A percentile compares a stretch with the other conserved stretches of the same genome.
Conservation (phyloP, 2,329 filamentous ascomycete genomes). For the Paecilomyces variotii region DNA sequence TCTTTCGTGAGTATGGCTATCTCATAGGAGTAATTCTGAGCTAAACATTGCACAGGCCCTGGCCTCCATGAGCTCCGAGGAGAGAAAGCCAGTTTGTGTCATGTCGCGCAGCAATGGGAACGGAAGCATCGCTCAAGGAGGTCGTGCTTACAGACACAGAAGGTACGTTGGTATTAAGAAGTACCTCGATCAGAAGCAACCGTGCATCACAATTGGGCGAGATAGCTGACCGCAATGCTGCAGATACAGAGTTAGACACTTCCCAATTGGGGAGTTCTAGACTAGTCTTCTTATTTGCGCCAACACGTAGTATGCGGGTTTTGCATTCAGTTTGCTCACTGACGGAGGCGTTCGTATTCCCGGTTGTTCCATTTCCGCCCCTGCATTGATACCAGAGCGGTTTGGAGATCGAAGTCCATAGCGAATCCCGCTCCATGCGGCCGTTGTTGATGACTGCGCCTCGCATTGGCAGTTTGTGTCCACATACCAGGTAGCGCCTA, state of each 20-base stretch:
- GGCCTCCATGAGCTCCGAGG: slow-evolving; percentile 77
- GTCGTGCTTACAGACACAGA: slow-evolving; percentile 22
- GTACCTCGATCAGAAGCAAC: neutral
- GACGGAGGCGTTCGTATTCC: neutral
- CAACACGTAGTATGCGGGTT: neutral
- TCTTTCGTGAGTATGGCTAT: slow-evolving; percentile 47
- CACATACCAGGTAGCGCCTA: neutral
- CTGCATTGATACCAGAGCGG: neutral
- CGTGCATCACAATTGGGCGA: neutral
- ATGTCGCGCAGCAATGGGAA: slow-evolving; percentile 69
- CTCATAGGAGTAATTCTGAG: neutral
- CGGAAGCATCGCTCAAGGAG: slow-evolving; percentile 44
- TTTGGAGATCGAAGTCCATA: neutral
- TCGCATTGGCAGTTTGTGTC: neutral
- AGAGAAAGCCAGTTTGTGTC: slow-evolving; percentile 66
- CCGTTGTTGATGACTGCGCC: neutral
- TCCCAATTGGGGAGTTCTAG: neutral
- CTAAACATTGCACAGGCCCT: slow-evolving; percentile 47
- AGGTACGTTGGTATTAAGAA: slow-evolving; percentile 12
- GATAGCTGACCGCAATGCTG: neutral
- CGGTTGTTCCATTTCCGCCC: neutral
- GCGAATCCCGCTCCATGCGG: neutral
- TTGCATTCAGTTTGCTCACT: neutral
- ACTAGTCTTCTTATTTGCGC: neutral
- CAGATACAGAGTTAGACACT: neutral